These are phyloP conservation scores for Metschnikowia vanudenii DNA, from an alignment of 805 yeast species.

Conservation along the genomic window DNA sequence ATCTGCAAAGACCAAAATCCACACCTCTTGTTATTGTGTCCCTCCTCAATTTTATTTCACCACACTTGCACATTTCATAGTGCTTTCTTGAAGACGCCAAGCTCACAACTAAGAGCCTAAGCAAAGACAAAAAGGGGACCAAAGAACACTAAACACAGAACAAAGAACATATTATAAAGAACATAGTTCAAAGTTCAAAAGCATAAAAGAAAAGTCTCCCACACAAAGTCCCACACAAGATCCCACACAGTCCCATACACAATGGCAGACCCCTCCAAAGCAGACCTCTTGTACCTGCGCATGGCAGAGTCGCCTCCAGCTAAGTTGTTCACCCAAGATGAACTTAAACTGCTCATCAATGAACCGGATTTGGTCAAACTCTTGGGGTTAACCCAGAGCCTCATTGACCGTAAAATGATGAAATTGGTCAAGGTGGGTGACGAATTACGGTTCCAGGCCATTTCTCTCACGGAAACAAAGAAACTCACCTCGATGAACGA, in stretches of 20 bases:
- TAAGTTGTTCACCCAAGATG: conserved; percentile 63
- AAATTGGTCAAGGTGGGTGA: conserved; percentile 68
- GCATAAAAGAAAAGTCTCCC: no score
- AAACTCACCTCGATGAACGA: conserved; percentile 74
- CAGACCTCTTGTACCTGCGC: conserved; percentile 56
- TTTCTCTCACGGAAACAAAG: conserved; percentile 68
- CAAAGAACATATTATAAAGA: no score
- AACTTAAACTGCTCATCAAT: conserved; percentile 53
- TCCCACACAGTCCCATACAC: not conserved
- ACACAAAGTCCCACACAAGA: no score
- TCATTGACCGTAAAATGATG: conserved; percentile 57
- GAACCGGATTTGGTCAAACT: conserved; percentile 44
- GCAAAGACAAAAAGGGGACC: no score
- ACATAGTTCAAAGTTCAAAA: no score
- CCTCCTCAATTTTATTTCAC: no score
- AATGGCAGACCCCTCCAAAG: conserved; percentile 27
- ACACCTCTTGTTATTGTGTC: no score
- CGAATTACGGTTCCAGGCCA: conserved; percentile 72
- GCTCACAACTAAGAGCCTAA: no score
- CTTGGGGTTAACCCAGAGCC: conserved; percentile 49
- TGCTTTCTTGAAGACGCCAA: no score
- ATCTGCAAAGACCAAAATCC: no score
- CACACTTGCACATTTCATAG: no score
- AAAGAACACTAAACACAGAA: no score
- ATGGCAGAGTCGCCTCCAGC: conserved; percentile 57